Base-by-base conservation (phyloP, 768 basidiomycete genomes). In the Pholiota conissans region DNA sequence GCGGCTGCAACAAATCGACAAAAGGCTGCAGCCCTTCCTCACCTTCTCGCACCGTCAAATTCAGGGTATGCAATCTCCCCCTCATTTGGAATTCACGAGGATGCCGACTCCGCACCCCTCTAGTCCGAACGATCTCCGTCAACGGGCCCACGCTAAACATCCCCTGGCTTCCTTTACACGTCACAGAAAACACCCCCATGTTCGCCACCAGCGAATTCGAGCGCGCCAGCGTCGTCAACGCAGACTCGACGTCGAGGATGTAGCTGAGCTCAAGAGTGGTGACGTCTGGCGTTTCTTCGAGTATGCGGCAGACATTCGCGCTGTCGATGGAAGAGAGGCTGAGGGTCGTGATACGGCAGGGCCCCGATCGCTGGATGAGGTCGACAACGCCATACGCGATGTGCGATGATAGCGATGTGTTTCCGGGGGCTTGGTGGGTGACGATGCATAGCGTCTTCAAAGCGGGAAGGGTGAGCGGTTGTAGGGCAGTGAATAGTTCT, bases 121-220 rank as follows among this genome's bases (percentile, higher is more conserved):
- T 18, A 22, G 28, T 32, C 4, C 40, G 58, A 1, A 59, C 42
- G 29, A 58, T 29, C 28, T 50, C 57, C 8, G 54, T 18, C 30
- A 61, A 32, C 26, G 53, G 54, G 11, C 49, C 45, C 34, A 58
- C 42, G 37, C 22, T 34, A 11, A 46, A 10, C 46, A 55, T 52
- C n/a, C 48, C 57, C 30, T 58, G 57, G 30, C 58, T 55, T 1
- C 45, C 42, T 22, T 58, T 56, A 16, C 57, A 57, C 13, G 57
- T 48, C 42, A 61, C 13, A 6, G 49, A 52, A 18, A 61, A 55
- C 1, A 4, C 34, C 18, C 40, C 39, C n/a, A 61, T 9, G 34
- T 28, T 18, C 3, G 61, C 53, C 4, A 49, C 54, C 13, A 58
- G 16, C 35, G 30, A 7, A n/a, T 46, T 30, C 14, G 57, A 49